Conservation (phyloP, 352 stramenopile species). For the Globisporangium recalcitrans region DNA sequence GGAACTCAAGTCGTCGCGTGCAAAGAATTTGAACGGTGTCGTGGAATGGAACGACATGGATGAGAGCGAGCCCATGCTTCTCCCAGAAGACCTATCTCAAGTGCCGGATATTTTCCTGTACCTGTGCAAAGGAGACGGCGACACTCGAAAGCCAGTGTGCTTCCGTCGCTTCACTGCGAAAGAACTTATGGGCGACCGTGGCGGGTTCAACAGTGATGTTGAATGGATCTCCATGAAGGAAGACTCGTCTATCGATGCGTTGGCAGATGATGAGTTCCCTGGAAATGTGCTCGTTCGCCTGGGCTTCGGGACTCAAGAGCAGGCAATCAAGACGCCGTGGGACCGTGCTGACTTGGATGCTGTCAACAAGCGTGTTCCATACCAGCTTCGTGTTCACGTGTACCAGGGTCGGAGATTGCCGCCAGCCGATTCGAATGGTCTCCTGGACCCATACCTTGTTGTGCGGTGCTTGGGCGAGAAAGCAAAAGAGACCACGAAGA, state of each 20-base stretch:
- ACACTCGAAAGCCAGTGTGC: slow-evolving; percentile 58
- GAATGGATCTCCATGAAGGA: slow-evolving; percentile 81
- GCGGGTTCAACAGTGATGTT: slow-evolving; percentile 48
- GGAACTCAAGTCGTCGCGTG: slow-evolving; percentile 49
- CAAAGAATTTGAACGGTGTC: slow-evolving; percentile 69
- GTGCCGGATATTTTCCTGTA: slow-evolving; percentile 89
- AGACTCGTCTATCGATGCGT: slow-evolving; percentile 70
- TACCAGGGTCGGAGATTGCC: slow-evolving; percentile 80
- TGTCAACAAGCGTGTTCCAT: slow-evolving; percentile 76
- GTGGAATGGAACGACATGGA: slow-evolving; percentile 83
- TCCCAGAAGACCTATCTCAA: slow-evolving; percentile 64
- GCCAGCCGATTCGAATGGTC: slow-evolving; percentile 76
- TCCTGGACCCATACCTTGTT: slow-evolving; percentile 81
- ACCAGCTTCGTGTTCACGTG: slow-evolving; percentile 79
- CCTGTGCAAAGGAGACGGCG: slow-evolving; percentile 63
- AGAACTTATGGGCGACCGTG: slow-evolving; percentile 52
- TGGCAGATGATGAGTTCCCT: slow-evolving; percentile 75
- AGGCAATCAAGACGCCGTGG: slow-evolving; percentile 53
- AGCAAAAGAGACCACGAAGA: slow-evolving; percentile 58
- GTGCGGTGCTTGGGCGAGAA: slow-evolving; percentile 81
- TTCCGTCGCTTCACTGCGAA: slow-evolving; percentile 78
- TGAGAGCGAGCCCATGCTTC: slow-evolving; percentile 70
- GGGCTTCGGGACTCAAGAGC: slow-evolving; percentile 71
- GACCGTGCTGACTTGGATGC: slow-evolving; percentile 44
- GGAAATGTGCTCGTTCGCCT: slow-evolving; percentile 77